These are phyloP conservation scores for Eimeria necatrix DNA, from an alignment of 169 alveolate species.

Conservation along the genomic window DNA sequence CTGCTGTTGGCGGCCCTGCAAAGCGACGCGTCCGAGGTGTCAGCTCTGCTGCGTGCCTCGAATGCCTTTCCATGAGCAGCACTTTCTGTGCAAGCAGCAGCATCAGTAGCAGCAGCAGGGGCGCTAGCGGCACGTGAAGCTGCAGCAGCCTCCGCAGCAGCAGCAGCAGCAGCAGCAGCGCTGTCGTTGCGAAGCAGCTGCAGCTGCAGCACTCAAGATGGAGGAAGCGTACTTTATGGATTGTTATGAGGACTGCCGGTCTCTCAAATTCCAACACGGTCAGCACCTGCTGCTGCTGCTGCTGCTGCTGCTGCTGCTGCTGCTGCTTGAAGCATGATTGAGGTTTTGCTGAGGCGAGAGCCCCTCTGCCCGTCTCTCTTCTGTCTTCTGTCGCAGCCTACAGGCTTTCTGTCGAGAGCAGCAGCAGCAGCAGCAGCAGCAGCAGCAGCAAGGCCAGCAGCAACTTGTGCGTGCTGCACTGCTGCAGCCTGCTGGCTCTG, in stretches of 20 bases:
- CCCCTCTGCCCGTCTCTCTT: background rate
- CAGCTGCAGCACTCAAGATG: slow-evolving; percentile 16
- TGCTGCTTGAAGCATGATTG: background rate
- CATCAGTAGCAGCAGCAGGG: background rate
- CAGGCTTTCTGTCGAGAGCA: slow-evolving; percentile 22
- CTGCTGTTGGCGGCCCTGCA: background rate
- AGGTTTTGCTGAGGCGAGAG: background rate
- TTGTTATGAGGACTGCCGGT: slow-evolving; percentile 65
- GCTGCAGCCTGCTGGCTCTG: slow-evolving; percentile 58
- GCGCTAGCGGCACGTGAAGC: background rate
- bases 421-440: slow-evolving; percentile 36
- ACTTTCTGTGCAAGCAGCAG: background rate
- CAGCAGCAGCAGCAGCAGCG: slow-evolving; percentile 17
- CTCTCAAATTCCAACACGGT: slow-evolving; percentile 68
- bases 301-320: background rate
- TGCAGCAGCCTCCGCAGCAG: background rate
- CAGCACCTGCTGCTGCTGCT: slow-evolving; percentile 13
- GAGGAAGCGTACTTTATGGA: slow-evolving; percentile 55
- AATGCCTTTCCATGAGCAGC: background rate
- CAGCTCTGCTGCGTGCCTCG: background rate
- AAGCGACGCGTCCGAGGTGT: background rate
- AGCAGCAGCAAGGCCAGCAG: slow-evolving; percentile 54
- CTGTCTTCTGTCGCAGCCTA: slow-evolving; percentile 29
- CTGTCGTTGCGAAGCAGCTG: background rate
- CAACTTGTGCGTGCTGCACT: slow-evolving; percentile 56